A percentile compares a stretch with the other conserved stretches of the same genome.
These are phyloP conservation scores for Cytospora leucostoma DNA, from an alignment of 2,329 filamentous ascomycete species.

Conservation along the genomic window DNA sequence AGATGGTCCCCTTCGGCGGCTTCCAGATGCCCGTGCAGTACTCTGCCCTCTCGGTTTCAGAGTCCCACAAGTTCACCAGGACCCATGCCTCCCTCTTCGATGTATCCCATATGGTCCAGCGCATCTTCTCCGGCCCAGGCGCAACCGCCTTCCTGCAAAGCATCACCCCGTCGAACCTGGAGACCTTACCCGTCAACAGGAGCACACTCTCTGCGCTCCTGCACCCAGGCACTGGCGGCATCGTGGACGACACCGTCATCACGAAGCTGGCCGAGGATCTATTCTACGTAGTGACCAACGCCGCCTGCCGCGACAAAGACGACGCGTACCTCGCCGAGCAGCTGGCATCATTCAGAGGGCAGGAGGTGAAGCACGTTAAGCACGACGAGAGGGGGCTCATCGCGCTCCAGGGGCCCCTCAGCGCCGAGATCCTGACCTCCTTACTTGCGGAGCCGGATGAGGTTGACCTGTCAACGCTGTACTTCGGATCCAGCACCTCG, in stretches of 20 bases:
- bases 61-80: conserved; percentile 89
- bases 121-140: conserved; percentile 78
- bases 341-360: conserved; percentile 52
- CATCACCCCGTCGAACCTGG: conserved; percentile 76
- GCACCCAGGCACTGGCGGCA: conserved; percentile 78
- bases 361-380: conserved; percentile 42
- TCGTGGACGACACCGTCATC: conserved; percentile 92
- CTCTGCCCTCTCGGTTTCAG: conserved; percentile 70
- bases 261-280: conserved; percentile 72
- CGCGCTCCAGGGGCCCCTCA: conserved; percentile 84
- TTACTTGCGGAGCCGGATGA: conserved; percentile 57
- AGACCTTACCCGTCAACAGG: conserved; percentile 63
- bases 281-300: conserved; percentile 96
- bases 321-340: conserved; percentile 72
- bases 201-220: conserved; percentile 85
- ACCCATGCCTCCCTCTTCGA: conserved; percentile 90
- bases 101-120: conserved; percentile 95
- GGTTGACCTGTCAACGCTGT: conserved; percentile 64
- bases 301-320: conserved; percentile 88
- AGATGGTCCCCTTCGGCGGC: conserved; percentile 96
- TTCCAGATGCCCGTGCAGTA: conserved; percentile 95
- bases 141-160: conserved; percentile 80
- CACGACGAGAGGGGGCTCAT: conserved; percentile 75
- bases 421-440: conserved; percentile 67
- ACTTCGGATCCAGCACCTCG: conserved; percentile 77